These are phyloP conservation scores for Auricularia sp. DNA, from an alignment of 768 basidiomycete species.

Conservation along the genomic window DNA sequence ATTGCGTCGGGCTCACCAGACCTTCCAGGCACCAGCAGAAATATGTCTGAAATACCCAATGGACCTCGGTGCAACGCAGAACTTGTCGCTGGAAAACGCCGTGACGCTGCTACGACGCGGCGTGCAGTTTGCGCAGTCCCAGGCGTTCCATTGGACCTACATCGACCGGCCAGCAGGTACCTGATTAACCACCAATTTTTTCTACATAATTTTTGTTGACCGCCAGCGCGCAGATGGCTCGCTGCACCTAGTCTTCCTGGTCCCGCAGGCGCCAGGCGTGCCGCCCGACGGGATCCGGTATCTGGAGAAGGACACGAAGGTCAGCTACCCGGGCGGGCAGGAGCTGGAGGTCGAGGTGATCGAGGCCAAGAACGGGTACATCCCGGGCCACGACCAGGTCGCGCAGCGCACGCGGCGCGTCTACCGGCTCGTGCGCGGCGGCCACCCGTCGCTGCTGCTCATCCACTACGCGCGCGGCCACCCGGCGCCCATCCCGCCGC, in stretches of 20 bases:
- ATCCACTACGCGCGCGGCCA: constrained; percentile 55
- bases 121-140: constrained; percentile 40
- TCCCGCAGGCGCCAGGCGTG: constrained; percentile 38
- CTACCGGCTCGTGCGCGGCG: constrained; percentile 63
- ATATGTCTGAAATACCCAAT: neutral
- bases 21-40: too few relatives aligned
- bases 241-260: constrained; percentile 52
- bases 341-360: constrained; percentile 56
- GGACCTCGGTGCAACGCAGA: constrained; percentile 24
- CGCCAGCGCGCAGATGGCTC: constrained; percentile 43
- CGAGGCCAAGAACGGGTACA: constrained; percentile 66
- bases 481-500: constrained; percentile 46
- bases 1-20: too few relatives aligned
- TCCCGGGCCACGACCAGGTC: constrained; percentile 52
- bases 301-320: constrained; percentile 58
- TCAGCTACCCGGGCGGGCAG: neutral
- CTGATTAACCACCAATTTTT: constrained; percentile 12
- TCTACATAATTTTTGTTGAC: neutral
- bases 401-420: constrained; percentile 64
- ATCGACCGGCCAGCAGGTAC: constrained; percentile 69
- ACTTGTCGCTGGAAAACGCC: constrained; percentile 45
- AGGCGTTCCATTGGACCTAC: constrained; percentile 63
- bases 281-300: constrained; percentile 71
- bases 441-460: constrained; percentile 60
- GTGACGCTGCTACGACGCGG: constrained; percentile 52